Conservation (phyloP, 352 stramenopile species). For the Pseudoperonospora humuli region DNA sequence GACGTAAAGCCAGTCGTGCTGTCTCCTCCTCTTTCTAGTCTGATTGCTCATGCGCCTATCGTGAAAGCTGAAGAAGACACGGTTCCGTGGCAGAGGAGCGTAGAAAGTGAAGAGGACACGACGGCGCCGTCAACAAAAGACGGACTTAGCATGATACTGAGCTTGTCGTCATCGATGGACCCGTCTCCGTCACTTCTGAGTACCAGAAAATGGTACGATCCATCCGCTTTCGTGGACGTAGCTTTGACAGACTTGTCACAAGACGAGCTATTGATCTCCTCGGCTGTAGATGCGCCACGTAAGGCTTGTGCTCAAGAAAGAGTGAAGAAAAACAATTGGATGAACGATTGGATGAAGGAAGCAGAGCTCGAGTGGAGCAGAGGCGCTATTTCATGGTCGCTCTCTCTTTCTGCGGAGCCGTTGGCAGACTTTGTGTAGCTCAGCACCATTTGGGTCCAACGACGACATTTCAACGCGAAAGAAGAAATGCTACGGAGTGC, state of each 20-base stretch:
- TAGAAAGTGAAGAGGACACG: slow-evolving; percentile 4
- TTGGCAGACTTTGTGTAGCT: slow-evolving; percentile 37
- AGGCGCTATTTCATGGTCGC: slow-evolving; percentile 47
- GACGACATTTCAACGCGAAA: no score
- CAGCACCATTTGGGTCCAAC: no score
- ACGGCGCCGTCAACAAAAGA: slow-evolving; percentile 26
- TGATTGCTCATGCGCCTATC: no score
- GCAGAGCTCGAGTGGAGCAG: slow-evolving; percentile 53
- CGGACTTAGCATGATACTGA: slow-evolving; percentile 1
- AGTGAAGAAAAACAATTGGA: slow-evolving; percentile 31
- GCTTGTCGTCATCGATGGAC: slow-evolving; percentile 10
- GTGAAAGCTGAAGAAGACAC: no score
- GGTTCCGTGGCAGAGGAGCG: no score
- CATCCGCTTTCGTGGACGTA: slow-evolving; percentile 36
- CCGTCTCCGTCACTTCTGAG: slow-evolving; percentile 41
- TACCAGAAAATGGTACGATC: slow-evolving; percentile 57
- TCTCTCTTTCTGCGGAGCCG: slow-evolving; percentile 32
- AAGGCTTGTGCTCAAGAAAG: slow-evolving; percentile 10
- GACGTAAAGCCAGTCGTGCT: slow-evolving; percentile 1
- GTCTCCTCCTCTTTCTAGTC: no score
- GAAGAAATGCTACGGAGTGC: no score
- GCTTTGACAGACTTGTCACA: slow-evolving; percentile 41
- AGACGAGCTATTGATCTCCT: slow-evolving; percentile 19
- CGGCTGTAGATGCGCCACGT: not conserved
- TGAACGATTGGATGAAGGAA: slow-evolving; percentile 52